phyloP scores from a whole-genome alignment of 164 flowering plant species.

The Magnolia changhungtana region DNA sequence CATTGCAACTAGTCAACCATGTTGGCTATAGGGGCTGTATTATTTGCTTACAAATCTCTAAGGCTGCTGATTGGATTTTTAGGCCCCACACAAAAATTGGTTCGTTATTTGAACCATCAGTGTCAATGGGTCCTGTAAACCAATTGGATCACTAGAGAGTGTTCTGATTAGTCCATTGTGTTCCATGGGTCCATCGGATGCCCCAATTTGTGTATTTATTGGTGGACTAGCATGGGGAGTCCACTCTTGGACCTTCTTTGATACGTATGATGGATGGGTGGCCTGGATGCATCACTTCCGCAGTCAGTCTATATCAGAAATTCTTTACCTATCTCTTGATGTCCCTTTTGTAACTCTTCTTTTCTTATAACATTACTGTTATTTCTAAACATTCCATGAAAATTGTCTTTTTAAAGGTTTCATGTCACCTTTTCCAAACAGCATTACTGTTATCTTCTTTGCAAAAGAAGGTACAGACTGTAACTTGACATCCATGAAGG shows the following conservation, averaged over 20 bases:
- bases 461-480: constrained; percentile 92
- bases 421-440: constrained; percentile 28
- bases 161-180: neutral
- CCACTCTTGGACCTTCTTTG: neutral
- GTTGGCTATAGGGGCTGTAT: too few species aligned
- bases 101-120: neutral
- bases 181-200: neutral
- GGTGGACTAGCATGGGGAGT: neutral
- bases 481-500: constrained; percentile 59
- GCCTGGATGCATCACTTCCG: neutral
- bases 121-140: neutral
- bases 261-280: neutral
- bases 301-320: neutral
- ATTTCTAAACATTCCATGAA: neutral
- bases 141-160: neutral
- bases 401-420: neutral
- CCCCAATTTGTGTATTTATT: neutral
- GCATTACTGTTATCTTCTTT: constrained; percentile 80
- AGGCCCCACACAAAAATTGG: neutral
- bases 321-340: neutral
- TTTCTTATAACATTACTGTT: neutral
- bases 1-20: too few species aligned
- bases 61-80: neutral
- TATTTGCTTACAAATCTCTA: neutral
- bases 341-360: neutral